Evolutionary conservation across 2,329 filamentous ascomycete species (phyloP).

Genomic region (Boeremia lycopersici): DNA sequence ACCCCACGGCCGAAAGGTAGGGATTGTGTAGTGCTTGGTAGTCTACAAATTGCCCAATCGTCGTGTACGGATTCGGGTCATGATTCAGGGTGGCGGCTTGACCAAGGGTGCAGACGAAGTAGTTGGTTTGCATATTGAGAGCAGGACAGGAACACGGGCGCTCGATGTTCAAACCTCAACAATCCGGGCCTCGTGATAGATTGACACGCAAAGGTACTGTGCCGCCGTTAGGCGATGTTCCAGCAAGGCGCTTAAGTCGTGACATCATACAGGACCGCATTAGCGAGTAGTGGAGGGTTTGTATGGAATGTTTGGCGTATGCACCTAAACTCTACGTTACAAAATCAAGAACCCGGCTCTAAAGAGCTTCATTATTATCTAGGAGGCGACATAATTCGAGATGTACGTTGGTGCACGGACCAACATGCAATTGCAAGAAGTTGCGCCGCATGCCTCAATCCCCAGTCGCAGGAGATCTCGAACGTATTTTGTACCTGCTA

Average conservation of each 20-base stretch:
- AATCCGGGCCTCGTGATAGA: neutral
- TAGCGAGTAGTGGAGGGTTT: conserved; percentile 4
- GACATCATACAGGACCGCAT: conserved; percentile 31
- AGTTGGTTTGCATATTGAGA: conserved; percentile 50
- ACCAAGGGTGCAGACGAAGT: conserved; percentile 67
- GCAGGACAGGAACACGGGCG: neutral
- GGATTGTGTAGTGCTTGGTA: conserved; percentile 51
- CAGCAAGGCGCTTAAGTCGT: conserved; percentile 26
- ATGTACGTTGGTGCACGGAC: no score
- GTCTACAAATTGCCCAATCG: conserved; percentile 59
- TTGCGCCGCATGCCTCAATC: no score
- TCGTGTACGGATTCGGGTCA: conserved; percentile 48
- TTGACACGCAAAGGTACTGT: neutral
- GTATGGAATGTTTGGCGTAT: neutral
- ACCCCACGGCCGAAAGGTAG: conserved; percentile 57
- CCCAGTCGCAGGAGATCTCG: no score
- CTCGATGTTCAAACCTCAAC: neutral
- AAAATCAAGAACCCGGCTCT: no score
- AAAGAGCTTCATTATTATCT: no score
- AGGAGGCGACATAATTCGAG: no score
- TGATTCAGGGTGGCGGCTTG: conserved; percentile 54
- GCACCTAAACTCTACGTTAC: neutral
- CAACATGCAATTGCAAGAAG: no score
- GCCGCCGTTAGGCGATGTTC: conserved; percentile 4
- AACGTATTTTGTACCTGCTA: no score